phyloP scores from a whole-genome alignment of 2,329 filamentous ascomycete genomes.

The Aspergillus spinulosporus region DNA sequence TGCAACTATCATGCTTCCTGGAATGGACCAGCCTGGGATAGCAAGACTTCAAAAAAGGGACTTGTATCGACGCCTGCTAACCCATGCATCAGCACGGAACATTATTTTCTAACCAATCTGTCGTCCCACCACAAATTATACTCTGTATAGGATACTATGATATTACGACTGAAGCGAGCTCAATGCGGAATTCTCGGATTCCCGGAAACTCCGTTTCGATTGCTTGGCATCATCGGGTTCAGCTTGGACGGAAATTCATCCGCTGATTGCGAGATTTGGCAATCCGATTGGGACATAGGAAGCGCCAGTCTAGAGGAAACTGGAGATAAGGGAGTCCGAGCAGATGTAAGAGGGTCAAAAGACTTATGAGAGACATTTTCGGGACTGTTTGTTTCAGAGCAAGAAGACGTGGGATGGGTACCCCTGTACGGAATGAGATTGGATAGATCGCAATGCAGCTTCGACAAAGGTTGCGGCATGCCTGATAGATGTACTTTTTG shows the following conservation, averaged over 20 bases:
- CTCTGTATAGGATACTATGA: not conserved
- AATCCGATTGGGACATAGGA: conserved; percentile 2
- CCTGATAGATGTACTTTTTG: not conserved
- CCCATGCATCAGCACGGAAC: conserved; percentile 8
- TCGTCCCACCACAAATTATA: not conserved
- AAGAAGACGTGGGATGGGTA: not conserved
- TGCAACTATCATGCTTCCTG: not conserved
- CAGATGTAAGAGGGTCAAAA: not conserved
- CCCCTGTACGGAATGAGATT: not conserved
- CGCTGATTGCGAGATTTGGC: conserved; percentile 6
- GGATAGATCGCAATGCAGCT: not conserved
- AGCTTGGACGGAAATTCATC: not conserved
- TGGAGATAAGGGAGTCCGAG: not conserved
- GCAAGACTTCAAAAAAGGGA: not conserved
- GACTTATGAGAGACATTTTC: not conserved
- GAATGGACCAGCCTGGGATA: not conserved
- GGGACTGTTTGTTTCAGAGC: not conserved
- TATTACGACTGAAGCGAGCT: not conserved
- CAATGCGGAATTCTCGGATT: conserved; percentile 16
- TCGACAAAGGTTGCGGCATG: not conserved
- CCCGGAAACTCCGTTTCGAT: conserved; percentile 20
- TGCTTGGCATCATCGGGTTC: conserved; percentile 24
- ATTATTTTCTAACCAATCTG: conserved; percentile 5
- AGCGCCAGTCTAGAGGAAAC: not conserved
- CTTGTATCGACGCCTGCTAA: not conserved